Evolutionary conservation across 2,329 filamentous ascomycete genomes (phyloP), one percentile per base, ranked within the genome.

Genomic region (Hypoxylon sp.): DNA sequence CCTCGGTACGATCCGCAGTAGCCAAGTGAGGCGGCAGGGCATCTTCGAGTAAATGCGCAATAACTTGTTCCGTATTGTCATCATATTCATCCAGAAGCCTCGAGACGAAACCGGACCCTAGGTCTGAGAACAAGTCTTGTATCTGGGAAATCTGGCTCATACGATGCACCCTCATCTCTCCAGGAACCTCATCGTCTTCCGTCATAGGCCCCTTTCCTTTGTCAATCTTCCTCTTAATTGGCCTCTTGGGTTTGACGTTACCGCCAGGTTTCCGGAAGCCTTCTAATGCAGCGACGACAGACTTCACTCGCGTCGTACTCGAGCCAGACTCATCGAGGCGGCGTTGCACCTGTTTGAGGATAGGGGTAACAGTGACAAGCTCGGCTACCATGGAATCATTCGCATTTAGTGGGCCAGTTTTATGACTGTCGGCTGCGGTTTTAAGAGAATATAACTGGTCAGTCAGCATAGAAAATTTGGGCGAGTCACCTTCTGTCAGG

Each of bases 91-190:
- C 92, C 24, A 98, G 84, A 8, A 97, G 85, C 73, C 88, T 91
- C 17, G 92, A 86, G 15, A 98, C 84, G 76, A 97, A 98, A 0
- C 87, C 92, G 3, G 92, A 91, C 4, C 94, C 94, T 8, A 98
- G 83, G 69, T 97, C 89, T 0, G 95, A 93, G 75, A 98, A 98
- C 0, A 98, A 84, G 76, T 99, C 95, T 76, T 97, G 94, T n/a
- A 99, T 86, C 78, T 97, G 93, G 0, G 92, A 92, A 56, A 98
- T 89, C 53, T 95, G 88, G 73, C 92, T 94, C 88, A 97, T 91
- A 46, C 86, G 90, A 79, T 97, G 93, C 21, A 95, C 82, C 75
- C 96, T 93, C 35, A 94, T 82, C 47, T 87, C 83, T 2, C 78
- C 79, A 5, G 80, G 74, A 6, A 76, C 70, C 5, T 85, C 81